Evolutionary conservation across 305 asterid species (phyloP).

Genomic region (Plantago rigida): DNA sequence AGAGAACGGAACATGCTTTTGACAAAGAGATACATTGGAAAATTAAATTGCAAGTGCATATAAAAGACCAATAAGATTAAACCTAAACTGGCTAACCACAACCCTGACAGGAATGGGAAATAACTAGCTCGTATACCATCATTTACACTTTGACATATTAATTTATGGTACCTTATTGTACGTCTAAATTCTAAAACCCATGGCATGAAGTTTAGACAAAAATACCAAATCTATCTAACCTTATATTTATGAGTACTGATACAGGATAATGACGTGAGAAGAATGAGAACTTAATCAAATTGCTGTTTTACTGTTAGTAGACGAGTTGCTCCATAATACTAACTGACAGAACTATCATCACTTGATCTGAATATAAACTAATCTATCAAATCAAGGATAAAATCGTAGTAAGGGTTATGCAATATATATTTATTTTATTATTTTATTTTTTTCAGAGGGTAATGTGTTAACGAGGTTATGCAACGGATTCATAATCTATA

Average conservation of each 20-base stretch:
- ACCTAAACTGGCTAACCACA: no score
- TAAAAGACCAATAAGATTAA: no score
- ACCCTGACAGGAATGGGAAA: no score
- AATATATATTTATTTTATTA: no score
- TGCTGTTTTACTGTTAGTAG: neutral
- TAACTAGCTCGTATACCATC: neutral
- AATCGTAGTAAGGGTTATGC: no score
- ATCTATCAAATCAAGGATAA: neutral
- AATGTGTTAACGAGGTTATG: neutral
- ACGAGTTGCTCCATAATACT: neutral
- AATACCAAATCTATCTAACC: neutral
- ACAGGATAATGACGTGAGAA: neutral
- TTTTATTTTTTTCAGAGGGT: neutral
- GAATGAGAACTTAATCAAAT: neutral
- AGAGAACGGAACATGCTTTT: neutral
- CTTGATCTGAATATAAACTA: neutral
- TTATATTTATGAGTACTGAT: neutral
- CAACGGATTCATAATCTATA: conserved; percentile 4
- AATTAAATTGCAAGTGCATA: no score
- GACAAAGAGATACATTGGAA: neutral
- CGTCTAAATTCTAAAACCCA: neutral
- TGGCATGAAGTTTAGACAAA: neutral
- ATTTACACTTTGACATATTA: neutral
- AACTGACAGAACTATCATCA: neutral
- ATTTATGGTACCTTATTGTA: neutral